phyloP scores from a whole-genome alignment of 495 filamentous ascomycete species.

The Rusavskia elegans region DNA sequence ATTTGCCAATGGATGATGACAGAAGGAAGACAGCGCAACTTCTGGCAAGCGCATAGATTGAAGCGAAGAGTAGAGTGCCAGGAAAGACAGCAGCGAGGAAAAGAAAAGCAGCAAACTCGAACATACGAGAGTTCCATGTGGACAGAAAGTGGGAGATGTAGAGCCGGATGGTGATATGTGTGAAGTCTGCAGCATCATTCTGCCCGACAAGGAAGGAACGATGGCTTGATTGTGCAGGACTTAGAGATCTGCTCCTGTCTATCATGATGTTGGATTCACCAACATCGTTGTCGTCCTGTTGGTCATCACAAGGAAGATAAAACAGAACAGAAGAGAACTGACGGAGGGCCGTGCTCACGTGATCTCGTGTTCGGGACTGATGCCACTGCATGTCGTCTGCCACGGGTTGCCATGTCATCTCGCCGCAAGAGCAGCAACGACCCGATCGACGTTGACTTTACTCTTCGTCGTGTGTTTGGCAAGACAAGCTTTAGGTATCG shows the following conservation, averaged over 20 bases:
- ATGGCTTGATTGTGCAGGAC: no score
- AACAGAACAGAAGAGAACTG: no score
- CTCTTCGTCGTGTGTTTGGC: conserved; percentile 65
- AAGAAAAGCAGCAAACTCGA: conserved; percentile 39
- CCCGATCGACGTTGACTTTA: conserved; percentile 61
- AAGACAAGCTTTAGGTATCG: conserved; percentile 55
- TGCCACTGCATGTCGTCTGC: no score
- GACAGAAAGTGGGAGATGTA: conserved; percentile 43
- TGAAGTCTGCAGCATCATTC: neutral
- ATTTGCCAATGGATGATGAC: conserved; percentile 25
- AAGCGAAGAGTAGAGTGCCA: conserved; percentile 25
- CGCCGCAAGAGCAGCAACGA: neutral
- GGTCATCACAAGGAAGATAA: no score
- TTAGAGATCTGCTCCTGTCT: no score
- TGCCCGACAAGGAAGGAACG: no score
- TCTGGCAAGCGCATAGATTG: conserved; percentile 18
- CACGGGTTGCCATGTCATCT: neutral
- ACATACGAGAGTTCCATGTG: conserved; percentile 45
- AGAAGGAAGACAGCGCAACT: conserved; percentile 22
- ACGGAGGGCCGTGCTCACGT: no score
- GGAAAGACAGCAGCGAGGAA: conserved; percentile 36
- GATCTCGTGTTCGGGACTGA: neutral
- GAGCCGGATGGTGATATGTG: conserved; percentile 8
- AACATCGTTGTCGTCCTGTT: no score
- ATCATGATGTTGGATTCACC: no score